These are phyloP conservation scores for Medicago arabica DNA, from an alignment of 306 rosid genomes.

Conservation along the genomic window DNA sequence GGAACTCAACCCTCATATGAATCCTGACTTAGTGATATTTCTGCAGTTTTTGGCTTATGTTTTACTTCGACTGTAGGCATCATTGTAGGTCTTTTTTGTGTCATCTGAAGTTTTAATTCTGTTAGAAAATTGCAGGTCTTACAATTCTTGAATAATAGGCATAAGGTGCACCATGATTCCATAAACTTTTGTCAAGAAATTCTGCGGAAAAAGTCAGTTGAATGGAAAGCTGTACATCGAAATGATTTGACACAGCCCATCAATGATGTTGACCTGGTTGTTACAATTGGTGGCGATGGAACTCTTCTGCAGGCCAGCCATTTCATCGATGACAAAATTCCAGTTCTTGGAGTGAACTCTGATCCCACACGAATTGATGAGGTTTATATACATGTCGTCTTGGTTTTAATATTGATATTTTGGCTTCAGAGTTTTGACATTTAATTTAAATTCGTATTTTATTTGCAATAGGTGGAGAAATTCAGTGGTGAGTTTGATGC, in stretches of 20 bases:
- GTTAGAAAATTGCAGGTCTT: conserved; percentile 55
- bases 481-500: conserved; percentile 74
- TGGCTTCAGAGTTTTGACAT: conserved; percentile 12
- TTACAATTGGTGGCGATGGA: conserved; percentile 94
- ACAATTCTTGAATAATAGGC: conserved; percentile 67
- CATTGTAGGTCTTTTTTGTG: conserved; percentile 8
- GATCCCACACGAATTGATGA: conserved; percentile 83
- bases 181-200: conserved; percentile 73
- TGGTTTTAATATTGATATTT: conserved; percentile 22
- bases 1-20: not conserved
- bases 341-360: conserved; percentile 94
- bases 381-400: conserved; percentile 51
- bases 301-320: conserved; percentile 89
- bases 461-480: conserved; percentile 63
- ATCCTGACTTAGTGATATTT: not conserved
- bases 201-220: conserved; percentile 68
- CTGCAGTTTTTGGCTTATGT: conserved; percentile 6
- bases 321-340: conserved; percentile 75
- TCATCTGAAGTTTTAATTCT: conserved; percentile 29
- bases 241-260: conserved; percentile 62
- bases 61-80: conserved; percentile 53
- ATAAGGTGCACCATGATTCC: conserved; percentile 71
- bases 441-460: conserved; percentile 32
- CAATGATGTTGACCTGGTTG: conserved; percentile 75
- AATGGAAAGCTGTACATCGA: conserved; percentile 71